Evolutionary conservation across 306 rosid genomes (phyloP), one percentile per base, ranked within the genome.

Genomic region (Styphnolobium japonicum): DNA sequence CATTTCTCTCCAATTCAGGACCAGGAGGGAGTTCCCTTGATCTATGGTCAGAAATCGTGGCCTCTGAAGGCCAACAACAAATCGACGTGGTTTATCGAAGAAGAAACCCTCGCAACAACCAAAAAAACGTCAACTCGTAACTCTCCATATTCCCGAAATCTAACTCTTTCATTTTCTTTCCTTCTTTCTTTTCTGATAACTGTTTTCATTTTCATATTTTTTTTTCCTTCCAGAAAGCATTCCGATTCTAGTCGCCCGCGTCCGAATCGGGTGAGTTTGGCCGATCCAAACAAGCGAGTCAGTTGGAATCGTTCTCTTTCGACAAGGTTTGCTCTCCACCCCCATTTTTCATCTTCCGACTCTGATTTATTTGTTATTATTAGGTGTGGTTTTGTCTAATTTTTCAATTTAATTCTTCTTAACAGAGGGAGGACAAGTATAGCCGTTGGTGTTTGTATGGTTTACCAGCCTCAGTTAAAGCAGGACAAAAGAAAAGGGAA

Each of bases 281-380:
- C 75, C 25, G 84, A 87, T 12, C 93, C 83, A 1, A 76, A 19
- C 60, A 90, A 90, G 67, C 82, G 97, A 77, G 86, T 90, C 65
- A 92, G 98, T 85, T 95, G 99, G 98, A 93, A 84, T 39, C 96
- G 98, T 18, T 75, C 91, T 33, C 98, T 95, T 48, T 95, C 98
- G 23, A 85, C 91, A 80, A 92, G 98, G 98, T 92, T 73, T 29
- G 22, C 10, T 71, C 72, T 42, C 48, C 43, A 73, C 21, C 0
- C 31, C 31, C 2, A 8, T 21, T 53, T 43, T 43, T 43, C 46
- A 62, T 2, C 60, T 14, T 56, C 21, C 22, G 52, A 14, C 52
- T 9, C 19, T 34, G 51, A 22, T 36, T 25, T 22, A 8, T 52
- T 68, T 57, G 19, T 67, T 72, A 0, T 67, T 14, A 27, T 14